These are phyloP conservation scores for Neocucurbitaria cava DNA, from an alignment of 2,329 filamentous ascomycete species.

Conservation along the genomic window DNA sequence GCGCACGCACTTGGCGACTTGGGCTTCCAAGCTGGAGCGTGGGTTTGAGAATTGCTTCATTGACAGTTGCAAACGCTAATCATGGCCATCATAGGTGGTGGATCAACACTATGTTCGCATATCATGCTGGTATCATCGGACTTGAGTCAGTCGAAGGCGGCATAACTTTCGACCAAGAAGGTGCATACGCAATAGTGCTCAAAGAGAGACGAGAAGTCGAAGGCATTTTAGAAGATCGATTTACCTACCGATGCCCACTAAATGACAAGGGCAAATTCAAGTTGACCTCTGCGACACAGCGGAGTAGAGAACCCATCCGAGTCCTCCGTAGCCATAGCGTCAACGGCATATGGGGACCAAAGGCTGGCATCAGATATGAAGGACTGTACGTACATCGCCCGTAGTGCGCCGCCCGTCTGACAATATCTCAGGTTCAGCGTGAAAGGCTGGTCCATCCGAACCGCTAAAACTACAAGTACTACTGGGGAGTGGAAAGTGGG, in stretches of 20 bases:
- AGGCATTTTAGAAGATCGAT: conserved; percentile 39
- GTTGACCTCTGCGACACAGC: conserved; percentile 51
- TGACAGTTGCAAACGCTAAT: conserved; percentile 6
- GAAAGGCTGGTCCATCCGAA: conserved; percentile 51
- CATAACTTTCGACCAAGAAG: conserved; percentile 50
- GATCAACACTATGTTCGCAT: conserved; percentile 57
- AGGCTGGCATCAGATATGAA: conserved; percentile 57
- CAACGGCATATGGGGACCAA: conserved; percentile 54
- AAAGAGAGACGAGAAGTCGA: conserved; percentile 50
- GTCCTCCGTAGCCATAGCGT: conserved; percentile 55
- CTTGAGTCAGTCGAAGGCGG: conserved; percentile 50
- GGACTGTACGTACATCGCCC: conserved; percentile 50
- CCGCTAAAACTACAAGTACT: conserved; percentile 23
- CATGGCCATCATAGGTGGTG: conserved; percentile 55
- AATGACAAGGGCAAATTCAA: conserved; percentile 54
- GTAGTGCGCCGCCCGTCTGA: not conserved
- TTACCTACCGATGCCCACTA: conserved; percentile 51
- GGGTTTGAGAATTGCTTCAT: conserved; percentile 18
- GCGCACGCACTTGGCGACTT: conserved; percentile 50
- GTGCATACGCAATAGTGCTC: conserved; percentile 56
- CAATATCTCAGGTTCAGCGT: conserved; percentile 29
- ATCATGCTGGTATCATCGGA: conserved; percentile 57
- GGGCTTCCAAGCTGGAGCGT: conserved; percentile 58
- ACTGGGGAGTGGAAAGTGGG: conserved; percentile 24
- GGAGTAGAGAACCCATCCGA: conserved; percentile 51